Base-by-base conservation (phyloP, 768 basidiomycete genomes). In the Terana coerulea region DNA sequence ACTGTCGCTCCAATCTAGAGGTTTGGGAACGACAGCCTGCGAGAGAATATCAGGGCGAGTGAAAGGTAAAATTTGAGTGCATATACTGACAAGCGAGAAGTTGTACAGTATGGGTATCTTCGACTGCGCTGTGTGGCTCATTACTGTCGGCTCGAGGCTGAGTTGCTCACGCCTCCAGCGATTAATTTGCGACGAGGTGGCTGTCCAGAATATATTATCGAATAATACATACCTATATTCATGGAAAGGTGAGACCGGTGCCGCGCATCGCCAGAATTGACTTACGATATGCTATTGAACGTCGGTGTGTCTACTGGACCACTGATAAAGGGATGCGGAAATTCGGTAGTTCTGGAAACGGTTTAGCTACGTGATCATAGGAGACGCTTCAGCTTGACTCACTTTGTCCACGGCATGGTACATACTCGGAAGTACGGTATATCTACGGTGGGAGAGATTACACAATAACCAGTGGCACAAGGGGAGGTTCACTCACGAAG, bases 371-470 rank as follows among this genome's bases (percentile, higher is more conserved):
- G 15, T 14, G 7, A 19, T 7, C 40, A 47, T 53, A 53, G 26
- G 5, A 26, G 19, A 61, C n/a, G n/a, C n/a, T n/a, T n/a, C n/a
- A n/a, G n/a, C n/a, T n/a, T n/a, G n/a, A n/a, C 67, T 39, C 51
- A 78, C 75, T 78, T 78, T 9, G 73, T 77, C 79, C 78, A 80
- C 8, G 80, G 79, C 80, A 82, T 80, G 19, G 81, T 82, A 56
- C 81, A 82, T 3, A 77, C 75, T 40, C 80, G 69, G 70, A 86
- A 83, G 66, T 85, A 86, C 0, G 84, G 84, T 40, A 86, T 84
- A 36, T 73, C 74, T 74, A 51, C 15, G 10, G 19, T 47, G 24
- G 12, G 36, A 45, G 21, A 11, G 30, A 36, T 4, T 44, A 19
- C 12, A 29, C 21, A n/a, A 42, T 24, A 2, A 10, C 9, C 9